Base-by-base conservation (phyloP, 2,329 filamentous ascomycete genomes). In the Cercospora beticola region DNA sequence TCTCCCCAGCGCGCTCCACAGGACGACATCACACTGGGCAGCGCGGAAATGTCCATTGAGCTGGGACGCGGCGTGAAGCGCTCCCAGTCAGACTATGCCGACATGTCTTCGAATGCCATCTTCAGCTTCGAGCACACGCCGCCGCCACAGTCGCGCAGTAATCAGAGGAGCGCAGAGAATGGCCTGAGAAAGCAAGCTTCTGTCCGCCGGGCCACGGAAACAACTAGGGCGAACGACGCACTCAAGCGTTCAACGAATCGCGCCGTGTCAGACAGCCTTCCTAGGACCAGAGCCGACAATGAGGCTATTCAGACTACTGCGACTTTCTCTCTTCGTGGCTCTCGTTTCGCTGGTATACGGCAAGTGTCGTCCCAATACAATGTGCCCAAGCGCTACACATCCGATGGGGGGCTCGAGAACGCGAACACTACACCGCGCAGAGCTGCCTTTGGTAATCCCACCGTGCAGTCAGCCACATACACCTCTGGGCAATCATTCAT, bases 401-500 rank as follows among this genome's bases (percentile, higher is more conserved):
- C 65, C 3, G 65, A 65, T 14, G 65, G 58, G 16, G 73, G 71
- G 10, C 70, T 75, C 4, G 66, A 66, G 16, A 36, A 58, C 28
- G 63, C 62, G 5, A 56, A 71, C 4, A 62, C 43, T 12, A 77
- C 75, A 10, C 75, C 75, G 30, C 72, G 72, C 14, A 70, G 75
- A 16, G 57, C 68, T 30, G 71, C 68, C 7, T 76, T 74, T 49
- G 76, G 75, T 28, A 76, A 76, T 65, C 77, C 76, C 18, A 76
- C 71, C 8, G 76, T 79, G 16, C 79, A 81, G 28, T 78, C 80
- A 28, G 59, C 86, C 82, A 68, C 75, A 28, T 80, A 81, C 69
- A 88, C 86, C 18, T 82, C 83, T 46, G 86, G 87, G 68, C 72
- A 74, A 36, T 89, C 88, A 0, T 89, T 89, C 74, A 82, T 87